Evolutionary conservation across 768 basidiomycete genomes (phyloP).

Genomic region (Galerina marginata): DNA sequence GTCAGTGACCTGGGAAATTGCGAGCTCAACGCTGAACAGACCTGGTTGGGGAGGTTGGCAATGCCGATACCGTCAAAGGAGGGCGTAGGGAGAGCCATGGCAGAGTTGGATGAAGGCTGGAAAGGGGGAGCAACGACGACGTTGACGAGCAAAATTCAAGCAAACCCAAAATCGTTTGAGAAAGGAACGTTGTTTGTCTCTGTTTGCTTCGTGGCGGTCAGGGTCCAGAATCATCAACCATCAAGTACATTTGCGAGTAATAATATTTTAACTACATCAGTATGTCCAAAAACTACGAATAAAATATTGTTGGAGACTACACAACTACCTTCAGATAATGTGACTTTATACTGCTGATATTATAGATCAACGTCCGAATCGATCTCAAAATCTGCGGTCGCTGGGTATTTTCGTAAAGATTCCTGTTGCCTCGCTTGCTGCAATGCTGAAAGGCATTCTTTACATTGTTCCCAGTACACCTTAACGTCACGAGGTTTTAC

Average conservation of each 20-base stretch:
- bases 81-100: slow-evolving; percentile 52
- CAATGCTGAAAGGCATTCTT: no score
- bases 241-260: background rate
- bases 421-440: no score
- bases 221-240: background rate
- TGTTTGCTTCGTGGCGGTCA: slow-evolving; percentile 28
- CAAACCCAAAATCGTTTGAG: slow-evolving; percentile 43
- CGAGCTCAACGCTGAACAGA: slow-evolving; percentile 36
- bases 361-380: no score
- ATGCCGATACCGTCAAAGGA: slow-evolving; percentile 86
- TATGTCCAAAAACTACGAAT: no score
- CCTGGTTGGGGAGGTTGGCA: slow-evolving; percentile 98
- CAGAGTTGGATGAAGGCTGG: slow-evolving; percentile 23
- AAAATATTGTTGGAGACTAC: no score
- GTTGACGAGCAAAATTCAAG: slow-evolving; percentile 25
- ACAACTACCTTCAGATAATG: no score
- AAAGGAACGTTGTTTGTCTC: slow-evolving; percentile 27
- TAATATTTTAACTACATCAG: background rate
- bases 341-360: no score
- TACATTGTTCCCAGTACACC: no score
- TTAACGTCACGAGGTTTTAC: no score
- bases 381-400: no score
- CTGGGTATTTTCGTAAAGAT: no score
- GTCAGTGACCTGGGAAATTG: slow-evolving; percentile 24
- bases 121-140: slow-evolving; percentile 30